Evolutionary conservation across 2,329 filamentous ascomycete genomes (phyloP).

Genomic region (Graphium sp.): DNA sequence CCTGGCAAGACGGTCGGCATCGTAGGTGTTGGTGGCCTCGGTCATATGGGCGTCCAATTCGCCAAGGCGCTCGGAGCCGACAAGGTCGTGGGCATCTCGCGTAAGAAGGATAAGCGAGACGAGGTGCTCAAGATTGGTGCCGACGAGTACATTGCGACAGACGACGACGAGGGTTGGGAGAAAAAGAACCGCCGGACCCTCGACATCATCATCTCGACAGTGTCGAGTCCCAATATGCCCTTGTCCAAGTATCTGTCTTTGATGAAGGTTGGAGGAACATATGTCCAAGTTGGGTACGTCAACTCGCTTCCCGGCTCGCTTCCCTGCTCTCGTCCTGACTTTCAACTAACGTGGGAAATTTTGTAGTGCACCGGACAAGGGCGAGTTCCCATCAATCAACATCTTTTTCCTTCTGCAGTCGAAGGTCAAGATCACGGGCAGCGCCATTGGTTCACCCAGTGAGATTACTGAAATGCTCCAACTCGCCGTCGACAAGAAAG

Average conservation of each 20-base stretch:
- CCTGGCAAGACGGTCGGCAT: conserved; percentile 52
- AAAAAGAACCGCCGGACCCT: conserved; percentile 30
- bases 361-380: conserved; percentile 2
- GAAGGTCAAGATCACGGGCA: conserved; percentile 30
- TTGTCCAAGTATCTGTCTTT: conserved; percentile 42
- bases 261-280: conserved; percentile 38
- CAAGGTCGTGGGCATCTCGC: conserved; percentile 41
- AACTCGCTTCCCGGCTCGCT: conserved; percentile 4
- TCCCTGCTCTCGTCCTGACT: not conserved
- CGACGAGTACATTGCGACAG: conserved; percentile 25
- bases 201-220: conserved; percentile 42
- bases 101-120: conserved; percentile 29
- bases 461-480: conserved; percentile 44
- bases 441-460: conserved; percentile 26
- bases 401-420: conserved; percentile 40
- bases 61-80: conserved; percentile 52
- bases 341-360: not conserved
- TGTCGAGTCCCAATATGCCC: conserved; percentile 36
- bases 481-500: conserved; percentile 35
- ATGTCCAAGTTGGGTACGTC: conserved; percentile 42
- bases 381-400: conserved; percentile 16
- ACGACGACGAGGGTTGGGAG: conserved; percentile 35
- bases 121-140: conserved; percentile 41
- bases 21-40: conserved; percentile 50
- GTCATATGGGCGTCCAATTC: conserved; percentile 52